Base-by-base conservation (phyloP, 2,329 filamentous ascomycete genomes). In the Colletotrichum orbiculare region DNA sequence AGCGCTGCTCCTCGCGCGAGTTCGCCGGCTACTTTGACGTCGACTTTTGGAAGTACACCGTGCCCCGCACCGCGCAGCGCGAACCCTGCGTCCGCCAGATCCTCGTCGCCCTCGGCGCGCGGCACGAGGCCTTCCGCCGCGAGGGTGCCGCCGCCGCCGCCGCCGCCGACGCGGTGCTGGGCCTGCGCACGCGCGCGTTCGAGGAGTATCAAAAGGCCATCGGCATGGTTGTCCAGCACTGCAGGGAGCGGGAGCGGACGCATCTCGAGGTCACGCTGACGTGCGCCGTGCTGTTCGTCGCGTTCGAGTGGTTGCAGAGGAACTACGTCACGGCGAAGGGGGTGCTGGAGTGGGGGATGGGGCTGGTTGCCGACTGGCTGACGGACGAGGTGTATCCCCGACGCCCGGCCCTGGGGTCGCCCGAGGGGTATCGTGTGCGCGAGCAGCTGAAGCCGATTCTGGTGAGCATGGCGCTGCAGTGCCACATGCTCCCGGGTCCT, bases 351-450 rank as follows among this genome's bases (percentile, higher is more conserved):
- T 17, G 17, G n/a, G 49, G 35, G 33, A 52, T 66, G 39, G 35
- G 49, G 34, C 15, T 57, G 11, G n/a, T 66, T 43, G 60, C 57
- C 15, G 60, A 66, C 34, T 64, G 69, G 42, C 62, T 67, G 37
- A 41, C 59, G n/a, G 50, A 65, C 13, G 34, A 52, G 12, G 33
- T 17, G 38, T n/a, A 9, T 38, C 55, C 17, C 47, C 41, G 25
- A 50, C 55, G 15, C 12, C 35, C 63, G n/a, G 25, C 47, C 33
- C n/a, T 59, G 12, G 39, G 43, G 48, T 59, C 64, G 11, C 50
- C 56, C 57, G 43, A 53, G 35, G 57, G 62, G 42, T 46, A 65
- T 39, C 49, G 45, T 38, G 57, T 53, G 15, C 47, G 52, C 49
- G 53, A 37, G 11, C 33, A 43, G 12, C 46, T 58, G 7, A 58